Percentiles rank a stretch among this genome's conserved stretches.
These are phyloP conservation scores for Aureobasidium sp. DNA, from an alignment of 2,329 filamentous ascomycete species.

Conservation along the genomic window DNA sequence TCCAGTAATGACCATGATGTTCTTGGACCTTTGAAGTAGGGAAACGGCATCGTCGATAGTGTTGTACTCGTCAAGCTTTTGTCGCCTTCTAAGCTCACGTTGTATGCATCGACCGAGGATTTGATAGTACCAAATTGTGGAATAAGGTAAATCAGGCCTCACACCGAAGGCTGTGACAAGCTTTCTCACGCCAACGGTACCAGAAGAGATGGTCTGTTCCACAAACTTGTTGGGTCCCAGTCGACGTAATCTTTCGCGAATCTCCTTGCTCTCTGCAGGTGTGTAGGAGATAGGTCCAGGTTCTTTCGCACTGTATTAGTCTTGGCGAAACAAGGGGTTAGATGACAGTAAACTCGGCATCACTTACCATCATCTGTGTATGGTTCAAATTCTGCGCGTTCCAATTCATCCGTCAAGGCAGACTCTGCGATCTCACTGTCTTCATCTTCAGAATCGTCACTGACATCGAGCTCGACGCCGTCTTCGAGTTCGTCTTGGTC, in stretches of 20 bases:
- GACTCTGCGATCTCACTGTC: neutral
- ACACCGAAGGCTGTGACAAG: conserved; percentile 81
- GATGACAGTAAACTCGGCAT: neutral
- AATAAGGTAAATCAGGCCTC: conserved; percentile 59
- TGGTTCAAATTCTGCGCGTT: conserved; percentile 13
- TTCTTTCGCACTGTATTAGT: conserved; percentile 2
- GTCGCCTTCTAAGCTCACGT: conserved; percentile 71
- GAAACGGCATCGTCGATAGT: conserved; percentile 77
- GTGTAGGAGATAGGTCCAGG: conserved; percentile 10
- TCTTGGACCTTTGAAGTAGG: conserved; percentile 63
- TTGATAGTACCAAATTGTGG: conserved; percentile 60
- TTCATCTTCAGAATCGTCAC: neutral
- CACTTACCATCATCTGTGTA: conserved; percentile 12
- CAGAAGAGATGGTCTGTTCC: conserved; percentile 58
- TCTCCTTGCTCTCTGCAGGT: conserved; percentile 12
- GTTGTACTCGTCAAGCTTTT: conserved; percentile 73
- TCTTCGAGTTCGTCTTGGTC: neutral
- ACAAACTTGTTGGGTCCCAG: conserved; percentile 74
- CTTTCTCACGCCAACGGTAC: conserved; percentile 67
- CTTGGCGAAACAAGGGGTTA: neutral
- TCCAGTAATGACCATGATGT: conserved; percentile 89
- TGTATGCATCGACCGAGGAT: conserved; percentile 69
- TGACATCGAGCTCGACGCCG: neutral
- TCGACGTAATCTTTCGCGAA: conserved; percentile 48
- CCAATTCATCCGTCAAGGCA: conserved; percentile 11